Conservation (phyloP, 192 early-diverging fungal genomes). For the Coemansia sp. region DNA sequence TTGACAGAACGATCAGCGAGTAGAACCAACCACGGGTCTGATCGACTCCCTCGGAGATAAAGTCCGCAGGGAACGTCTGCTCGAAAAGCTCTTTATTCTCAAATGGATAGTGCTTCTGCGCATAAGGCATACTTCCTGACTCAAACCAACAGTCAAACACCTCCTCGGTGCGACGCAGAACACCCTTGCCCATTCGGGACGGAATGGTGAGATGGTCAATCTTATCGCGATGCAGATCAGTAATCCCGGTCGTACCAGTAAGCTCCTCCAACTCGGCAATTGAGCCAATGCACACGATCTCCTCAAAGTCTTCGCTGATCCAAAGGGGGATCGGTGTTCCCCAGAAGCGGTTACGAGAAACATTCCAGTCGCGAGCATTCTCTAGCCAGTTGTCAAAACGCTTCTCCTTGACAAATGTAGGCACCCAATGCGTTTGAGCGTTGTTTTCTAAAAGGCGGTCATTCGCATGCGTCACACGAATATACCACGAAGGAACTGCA, state of each 20-base stretch:
- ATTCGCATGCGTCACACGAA: conserved; percentile 81
- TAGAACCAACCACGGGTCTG: conserved; percentile 99
- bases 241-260: conserved; percentile 80
- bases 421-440: conserved; percentile 90
- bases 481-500: conserved; percentile 97
- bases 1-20: conserved; percentile 94
- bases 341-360: conserved; percentile 98
- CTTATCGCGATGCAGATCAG: conserved; percentile 93
- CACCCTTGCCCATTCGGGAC: conserved; percentile 83
- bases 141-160: conserved; percentile 99
- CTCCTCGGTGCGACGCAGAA: conserved; percentile 85
- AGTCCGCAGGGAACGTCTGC: conserved; percentile 93
- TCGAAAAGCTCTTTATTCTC: conserved; percentile 91
- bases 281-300: conserved; percentile 87
- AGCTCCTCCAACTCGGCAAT: conserved; percentile 86
- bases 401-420: conserved; percentile 94
- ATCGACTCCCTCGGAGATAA: conserved; percentile 99
- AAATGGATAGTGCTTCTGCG: conserved; percentile 99
- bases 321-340: conserved; percentile 99
- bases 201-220: conserved; percentile 98
- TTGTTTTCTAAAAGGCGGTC: conserved; percentile 89
- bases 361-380: conserved; percentile 95
- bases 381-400: conserved; percentile 97
- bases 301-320: conserved; percentile 89
- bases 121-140: conserved; percentile 98